Percentiles rank a stretch among this genome's conserved stretches.
phyloP scores from a whole-genome alignment of 2,329 filamentous ascomycete genomes.

The Xylaria multiplex region DNA sequence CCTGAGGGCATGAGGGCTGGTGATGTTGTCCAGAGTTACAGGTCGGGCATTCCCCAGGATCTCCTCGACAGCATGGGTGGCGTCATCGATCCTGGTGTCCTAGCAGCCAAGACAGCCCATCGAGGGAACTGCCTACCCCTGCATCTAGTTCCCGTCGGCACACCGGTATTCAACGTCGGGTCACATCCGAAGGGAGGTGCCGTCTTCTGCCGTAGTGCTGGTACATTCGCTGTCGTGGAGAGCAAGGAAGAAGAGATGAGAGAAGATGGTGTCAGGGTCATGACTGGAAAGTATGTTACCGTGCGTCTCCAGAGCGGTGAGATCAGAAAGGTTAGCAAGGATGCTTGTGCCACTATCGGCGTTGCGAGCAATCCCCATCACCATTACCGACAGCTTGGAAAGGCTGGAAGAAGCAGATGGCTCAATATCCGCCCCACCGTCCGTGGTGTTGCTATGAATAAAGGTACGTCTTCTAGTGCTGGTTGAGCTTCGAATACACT shows the following conservation, averaged over 20 bases:
- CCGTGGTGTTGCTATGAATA: slow-evolving; percentile 98
- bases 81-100: slow-evolving; percentile 89
- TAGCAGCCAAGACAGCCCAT: slow-evolving; percentile 93
- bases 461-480: slow-evolving; percentile 64
- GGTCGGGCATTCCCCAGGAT: slow-evolving; percentile 86
- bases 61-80: slow-evolving; percentile 93
- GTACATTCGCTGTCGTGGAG: slow-evolving; percentile 88
- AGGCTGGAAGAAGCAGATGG: slow-evolving; percentile 93
- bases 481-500: slow-evolving; percentile 7
- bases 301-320: slow-evolving; percentile 93
- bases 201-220: slow-evolving; percentile 94
- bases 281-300: slow-evolving; percentile 81
- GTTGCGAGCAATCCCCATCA: slow-evolving; percentile 93
- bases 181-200: slow-evolving; percentile 77
- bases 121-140: slow-evolving; percentile 94
- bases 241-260: slow-evolving; percentile 84
- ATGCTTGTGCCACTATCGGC: slow-evolving; percentile 94
- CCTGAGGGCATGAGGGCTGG: slow-evolving; percentile 92
- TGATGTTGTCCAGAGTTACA: slow-evolving; percentile 91
- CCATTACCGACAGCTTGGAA: slow-evolving; percentile 90
- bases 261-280: slow-evolving; percentile 67
- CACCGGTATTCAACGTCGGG: slow-evolving; percentile 89
- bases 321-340: slow-evolving; percentile 85
- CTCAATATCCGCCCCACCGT: slow-evolving; percentile 94
- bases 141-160: slow-evolving; percentile 96